Evolutionary conservation across 2,329 filamentous ascomycete genomes (phyloP).

Genomic region (Paecilomyces formosus): DNA sequence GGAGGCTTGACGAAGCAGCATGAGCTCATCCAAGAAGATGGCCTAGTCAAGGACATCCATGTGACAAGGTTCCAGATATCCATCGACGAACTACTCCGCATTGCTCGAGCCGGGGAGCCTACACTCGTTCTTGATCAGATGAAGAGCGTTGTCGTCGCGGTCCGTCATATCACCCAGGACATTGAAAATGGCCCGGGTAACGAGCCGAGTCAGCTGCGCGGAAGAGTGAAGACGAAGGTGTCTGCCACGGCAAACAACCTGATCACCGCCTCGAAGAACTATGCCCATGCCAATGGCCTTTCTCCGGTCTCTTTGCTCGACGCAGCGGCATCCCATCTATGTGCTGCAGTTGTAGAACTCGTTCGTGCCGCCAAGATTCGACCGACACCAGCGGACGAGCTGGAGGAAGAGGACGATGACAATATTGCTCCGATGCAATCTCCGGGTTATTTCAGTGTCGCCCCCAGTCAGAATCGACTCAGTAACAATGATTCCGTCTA

Average conservation of each 20-base stretch:
- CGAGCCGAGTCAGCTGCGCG: conserved; percentile 51
- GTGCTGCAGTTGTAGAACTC: conserved; percentile 77
- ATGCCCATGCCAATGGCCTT: conserved; percentile 71
- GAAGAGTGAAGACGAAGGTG: conserved; percentile 70
- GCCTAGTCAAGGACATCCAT: conserved; percentile 82
- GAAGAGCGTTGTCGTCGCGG: conserved; percentile 75
- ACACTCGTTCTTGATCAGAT: conserved; percentile 73
- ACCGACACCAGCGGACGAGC: conserved; percentile 63
- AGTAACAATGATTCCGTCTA: conserved; percentile 68
- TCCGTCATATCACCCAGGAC: conserved; percentile 78
- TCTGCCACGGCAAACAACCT: conserved; percentile 93
- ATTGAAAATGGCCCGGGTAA: conserved; percentile 55
- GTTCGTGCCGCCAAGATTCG: conserved; percentile 78
- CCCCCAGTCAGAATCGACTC: conserved; percentile 41
- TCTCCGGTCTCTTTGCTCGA: conserved; percentile 91
- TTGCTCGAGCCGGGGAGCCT: conserved; percentile 65
- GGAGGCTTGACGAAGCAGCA: conserved; percentile 57
- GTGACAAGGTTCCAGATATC: conserved; percentile 92
- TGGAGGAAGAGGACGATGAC: conserved; percentile 70
- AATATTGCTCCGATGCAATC: conserved; percentile 57
- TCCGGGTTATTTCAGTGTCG: conserved; percentile 58
- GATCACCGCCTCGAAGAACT: conserved; percentile 92
- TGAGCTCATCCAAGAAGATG: conserved; percentile 63
- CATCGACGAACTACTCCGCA: conserved; percentile 80
- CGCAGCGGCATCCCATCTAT: conserved; percentile 84